Percentiles rank a stretch among this genome's conserved stretches.
Evolutionary conservation across 768 basidiomycete species (phyloP).

Genomic region (Mycena polygramma): DNA sequence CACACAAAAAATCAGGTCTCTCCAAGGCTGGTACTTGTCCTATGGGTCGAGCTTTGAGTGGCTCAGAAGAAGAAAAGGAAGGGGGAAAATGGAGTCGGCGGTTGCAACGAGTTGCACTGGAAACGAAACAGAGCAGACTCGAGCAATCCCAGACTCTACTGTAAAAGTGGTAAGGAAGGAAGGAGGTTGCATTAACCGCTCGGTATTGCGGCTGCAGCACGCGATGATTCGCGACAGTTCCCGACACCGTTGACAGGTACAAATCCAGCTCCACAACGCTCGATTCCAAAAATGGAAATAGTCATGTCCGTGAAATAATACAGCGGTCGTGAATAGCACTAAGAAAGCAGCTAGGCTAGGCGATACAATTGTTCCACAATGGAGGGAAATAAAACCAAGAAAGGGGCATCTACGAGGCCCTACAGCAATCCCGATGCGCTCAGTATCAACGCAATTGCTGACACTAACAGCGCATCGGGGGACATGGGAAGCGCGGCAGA

Average conservation of each 20-base stretch:
- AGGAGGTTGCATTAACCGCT: no score
- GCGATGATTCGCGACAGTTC: no score
- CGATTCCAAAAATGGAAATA: conserved; percentile 6
- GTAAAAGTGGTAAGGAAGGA: no score
- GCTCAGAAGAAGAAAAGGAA: no score
- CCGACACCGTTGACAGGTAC: not conserved
- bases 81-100: no score
- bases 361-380: conserved; percentile 31
- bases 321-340: not conserved
- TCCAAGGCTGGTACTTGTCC: no score
- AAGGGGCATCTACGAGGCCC: not conserved
- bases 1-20: no score
- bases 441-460: conserved; percentile 37
- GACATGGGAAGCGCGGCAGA: conserved; percentile 49
- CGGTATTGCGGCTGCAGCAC: no score
- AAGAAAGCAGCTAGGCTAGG: conserved; percentile 10
- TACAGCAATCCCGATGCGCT: conserved; percentile 23
- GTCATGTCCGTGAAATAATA: conserved; percentile 13
- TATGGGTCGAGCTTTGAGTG: no score
- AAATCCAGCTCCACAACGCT: not conserved
- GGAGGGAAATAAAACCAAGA: not conserved
- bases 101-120: no score
- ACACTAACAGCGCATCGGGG: conserved; percentile 41
- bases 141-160: no score
- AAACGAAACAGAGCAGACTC: no score